These are phyloP conservation scores for Ophiostoma sp. DNA, from an alignment of 2,329 filamentous ascomycete genomes.

Conservation along the genomic window DNA sequence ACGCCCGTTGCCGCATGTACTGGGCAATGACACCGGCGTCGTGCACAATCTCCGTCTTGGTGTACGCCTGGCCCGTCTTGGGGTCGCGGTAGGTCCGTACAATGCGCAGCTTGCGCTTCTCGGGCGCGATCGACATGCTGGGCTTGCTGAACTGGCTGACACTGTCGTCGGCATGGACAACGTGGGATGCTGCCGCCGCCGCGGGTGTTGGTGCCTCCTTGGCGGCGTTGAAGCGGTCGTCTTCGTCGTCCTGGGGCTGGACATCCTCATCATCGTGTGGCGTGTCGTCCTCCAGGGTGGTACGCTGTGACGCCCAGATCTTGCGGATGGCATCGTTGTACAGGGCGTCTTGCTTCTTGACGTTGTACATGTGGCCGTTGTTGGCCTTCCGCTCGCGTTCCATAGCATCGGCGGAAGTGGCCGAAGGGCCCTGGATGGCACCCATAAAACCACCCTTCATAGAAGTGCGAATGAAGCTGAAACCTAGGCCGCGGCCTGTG, in stretches of 20 bases:
- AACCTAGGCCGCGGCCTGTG: constrained; percentile 87
- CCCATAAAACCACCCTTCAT: constrained; percentile 98
- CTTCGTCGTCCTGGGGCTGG: constrained; percentile 59
- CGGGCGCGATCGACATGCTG: constrained; percentile 65
- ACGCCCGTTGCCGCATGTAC: constrained; percentile 78
- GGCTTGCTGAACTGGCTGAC: constrained; percentile 71
- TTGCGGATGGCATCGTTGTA: constrained; percentile 89
- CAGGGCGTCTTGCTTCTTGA: constrained; percentile 86
- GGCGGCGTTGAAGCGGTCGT: constrained; percentile 71
- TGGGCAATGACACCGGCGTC: constrained; percentile 86
- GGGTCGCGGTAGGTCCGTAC: constrained; percentile 59
- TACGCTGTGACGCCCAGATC: constrained; percentile 88
- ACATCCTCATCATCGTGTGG: constrained; percentile 66
- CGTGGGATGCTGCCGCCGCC: constrained; percentile 9
- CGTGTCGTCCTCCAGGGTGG: constrained; percentile 70
- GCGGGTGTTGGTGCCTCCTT: constrained; percentile 53
- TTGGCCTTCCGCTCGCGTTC: constrained; percentile 85
- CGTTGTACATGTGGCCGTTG: constrained; percentile 95
- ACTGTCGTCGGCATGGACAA: constrained; percentile 70
- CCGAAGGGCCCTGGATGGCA: constrained; percentile 66
- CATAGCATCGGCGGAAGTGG: constrained; percentile 77
- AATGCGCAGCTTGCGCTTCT: constrained; percentile 71
- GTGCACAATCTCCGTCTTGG: constrained; percentile 65
- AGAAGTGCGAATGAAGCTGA: constrained; percentile 95
- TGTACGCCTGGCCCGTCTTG: constrained; percentile 63